Base-by-base conservation (phyloP, 257 asterid species). In the Paraleonurus japonicus region DNA sequence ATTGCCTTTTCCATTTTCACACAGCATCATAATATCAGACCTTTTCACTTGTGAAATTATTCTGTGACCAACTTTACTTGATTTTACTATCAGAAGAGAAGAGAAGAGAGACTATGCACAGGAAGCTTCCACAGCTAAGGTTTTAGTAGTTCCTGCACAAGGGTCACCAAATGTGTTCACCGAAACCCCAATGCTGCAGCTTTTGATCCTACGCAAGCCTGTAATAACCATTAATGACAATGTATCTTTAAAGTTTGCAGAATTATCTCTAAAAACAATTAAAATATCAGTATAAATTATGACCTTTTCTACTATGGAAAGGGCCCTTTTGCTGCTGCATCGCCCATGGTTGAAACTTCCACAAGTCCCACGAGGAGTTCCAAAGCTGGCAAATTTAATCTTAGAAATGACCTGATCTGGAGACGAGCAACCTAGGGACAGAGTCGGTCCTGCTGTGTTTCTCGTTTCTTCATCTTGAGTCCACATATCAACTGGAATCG, bases 281-380 rank as follows among this genome's bases (percentile, higher is more conserved):
- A 47, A 3, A 39, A 39, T 17, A 37, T 37, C 13, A 62, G 41
- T 3, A 47, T 23, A 19, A 75, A 32, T 5, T 54, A 32, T 23
- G 17, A 92, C 96, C 96, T 93, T 81, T 75, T 82, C 71, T 50
- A 95, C 79, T n/a, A 85, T 20, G 37, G 96, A 71, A 51, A 71
- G 85, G 58, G 96, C 95, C 16, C 65, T 74, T 61, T 30, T 69
- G 88, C 95, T 89, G 79, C 84, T 84, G 81, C 98, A 93, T 67
- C 70, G 81, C 4, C 98, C 95, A n/a, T 90, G 95, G 80, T 83
- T 87, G 53, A 86, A 89, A 74, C 91, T 84, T n/a, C 98, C 98
- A 22, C 97, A 93, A 15, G 80, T 59, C 39, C 98, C 98, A 2
- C 6, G 77, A 13, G 98, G 98, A 64, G 94, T 93, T 70, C 98